Evolutionary conservation across 768 basidiomycete genomes (phyloP).

Genomic region (Agaricus subrufescens): DNA sequence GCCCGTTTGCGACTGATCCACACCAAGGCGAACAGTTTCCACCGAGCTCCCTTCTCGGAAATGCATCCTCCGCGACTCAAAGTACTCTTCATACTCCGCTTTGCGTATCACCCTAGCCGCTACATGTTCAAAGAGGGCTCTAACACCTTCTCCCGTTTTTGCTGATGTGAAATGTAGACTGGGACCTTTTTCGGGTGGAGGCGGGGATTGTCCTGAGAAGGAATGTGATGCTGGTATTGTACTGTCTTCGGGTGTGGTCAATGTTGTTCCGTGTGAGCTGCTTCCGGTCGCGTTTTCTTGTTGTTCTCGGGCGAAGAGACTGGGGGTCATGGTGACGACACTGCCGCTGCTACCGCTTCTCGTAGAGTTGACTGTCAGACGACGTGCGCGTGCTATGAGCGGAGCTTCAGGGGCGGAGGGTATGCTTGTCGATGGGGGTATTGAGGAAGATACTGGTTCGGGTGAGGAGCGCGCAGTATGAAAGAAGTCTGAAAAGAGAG

Average conservation of each 20-base stretch:
- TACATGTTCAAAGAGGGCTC: constrained; percentile 74
- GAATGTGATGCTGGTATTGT: constrained; percentile 7
- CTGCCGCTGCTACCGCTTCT: constrained; percentile 42
- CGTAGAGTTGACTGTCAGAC: constrained; percentile 23
- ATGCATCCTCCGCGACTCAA: constrained; percentile 41
- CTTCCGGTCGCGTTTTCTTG: background rate
- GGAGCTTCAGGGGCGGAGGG: constrained; percentile 19
- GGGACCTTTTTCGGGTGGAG: constrained; percentile 46
- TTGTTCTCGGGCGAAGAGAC: constrained; percentile 41
- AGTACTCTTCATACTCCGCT: constrained; percentile 65
- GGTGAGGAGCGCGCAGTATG: constrained; percentile 62
- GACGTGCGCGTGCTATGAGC: constrained; percentile 14
- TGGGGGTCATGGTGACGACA: constrained; percentile 55
- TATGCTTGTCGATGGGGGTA: constrained; percentile 2
- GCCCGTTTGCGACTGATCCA: constrained; percentile 18
- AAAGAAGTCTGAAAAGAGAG: constrained; percentile 62
- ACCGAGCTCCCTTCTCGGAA: constrained; percentile 30
- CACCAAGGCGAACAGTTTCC: constrained; percentile 28
- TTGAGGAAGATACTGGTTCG: constrained; percentile 22
- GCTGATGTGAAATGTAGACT: constrained; percentile 74
- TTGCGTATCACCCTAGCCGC: constrained; percentile 53
- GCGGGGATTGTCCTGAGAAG: constrained; percentile 15
- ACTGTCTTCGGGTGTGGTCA: background rate
- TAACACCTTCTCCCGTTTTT: constrained; percentile 70
- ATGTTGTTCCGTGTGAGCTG: background rate